Evolutionary conservation across 148 eudicot species (phyloP), one percentile per base, ranked within the genome.

Genomic region (Beta vulgaris): DNA sequence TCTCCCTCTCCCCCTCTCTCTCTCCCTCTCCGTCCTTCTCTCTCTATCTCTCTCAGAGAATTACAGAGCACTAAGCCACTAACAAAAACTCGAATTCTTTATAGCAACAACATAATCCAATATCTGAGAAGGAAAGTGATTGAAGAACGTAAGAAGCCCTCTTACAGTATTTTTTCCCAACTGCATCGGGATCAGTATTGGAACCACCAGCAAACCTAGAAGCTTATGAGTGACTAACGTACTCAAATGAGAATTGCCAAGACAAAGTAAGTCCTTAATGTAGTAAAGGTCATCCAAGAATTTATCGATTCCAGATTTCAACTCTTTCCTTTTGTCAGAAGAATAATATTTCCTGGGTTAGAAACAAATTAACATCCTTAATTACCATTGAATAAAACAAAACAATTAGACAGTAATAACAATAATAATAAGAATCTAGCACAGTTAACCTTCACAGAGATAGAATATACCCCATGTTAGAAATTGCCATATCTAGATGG

Each of bases 281-380:
- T 85, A 87, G 80, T 83, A 87, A 71, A 87, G 77, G 76, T 87
- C 87, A 31, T 79, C 86, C 55, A 87, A 67, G 42, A 87, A 73
- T 62, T 78, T 85, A 49, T 85, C 86, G 69, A 81, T 67, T 46
- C 58, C 80, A 46, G 60, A 74, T 11, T 44, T 34, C 48, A 82
- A 74, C 34, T 81, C 82, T 34, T 25, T 77, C 73, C 71, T 76
- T 78, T 76, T 79, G 72, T 73, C 81, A 32, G 73, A 65, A n/a
- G 71, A 29, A 71, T 68, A 78, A 51, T 53, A 65, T 49, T 73
- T 78, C 78, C 89, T 84, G 88, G 80, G 15, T 77, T 37, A 66
- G 69, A 62, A 73, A 71, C 28, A 67, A 73, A 42, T 7, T 19
- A 65, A 25, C 37, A 42, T 43, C 55, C 18, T 29, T 11, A 7